These are phyloP conservation scores for Tremella fuciformis DNA, from an alignment of 768 basidiomycete species.

Conservation along the genomic window DNA sequence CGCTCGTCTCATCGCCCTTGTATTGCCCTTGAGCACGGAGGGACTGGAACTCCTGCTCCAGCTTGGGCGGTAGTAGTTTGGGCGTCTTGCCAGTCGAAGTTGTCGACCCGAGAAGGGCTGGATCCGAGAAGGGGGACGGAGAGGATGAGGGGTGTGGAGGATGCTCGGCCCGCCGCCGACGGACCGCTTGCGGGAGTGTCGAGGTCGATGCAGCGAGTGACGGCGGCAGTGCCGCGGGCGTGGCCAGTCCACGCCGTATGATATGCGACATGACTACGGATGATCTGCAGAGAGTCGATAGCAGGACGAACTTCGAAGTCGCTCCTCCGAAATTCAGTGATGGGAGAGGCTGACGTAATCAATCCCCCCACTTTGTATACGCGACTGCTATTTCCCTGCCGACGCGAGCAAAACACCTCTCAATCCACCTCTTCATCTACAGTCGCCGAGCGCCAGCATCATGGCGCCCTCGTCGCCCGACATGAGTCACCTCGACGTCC, in stretches of 20 bases:
- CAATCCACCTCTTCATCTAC: background rate
- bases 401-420: background rate
- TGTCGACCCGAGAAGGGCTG: conserved; percentile 11
- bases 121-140: conserved; percentile 27
- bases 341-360: conserved; percentile 1
- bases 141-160: conserved; percentile 17
- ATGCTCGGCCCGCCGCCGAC: conserved; percentile 29
- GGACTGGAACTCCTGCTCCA: conserved; percentile 38
- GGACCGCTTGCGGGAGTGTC: conserved; percentile 41
- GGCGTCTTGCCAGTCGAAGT: conserved; percentile 14
- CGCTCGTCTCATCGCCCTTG: conserved; percentile 29
- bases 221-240: conserved; percentile 18
- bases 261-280: conserved; percentile 27
- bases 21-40: conserved; percentile 23
- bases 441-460: background rate
- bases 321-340: background rate
- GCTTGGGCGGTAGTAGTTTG: conserved; percentile 22
- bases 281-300: background rate
- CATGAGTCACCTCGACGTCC: conserved; percentile 55
- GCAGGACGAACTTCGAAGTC: no score
- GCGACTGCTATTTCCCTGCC: conserved; percentile 6
- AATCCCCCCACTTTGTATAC: conserved; percentile 5
- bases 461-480: conserved; percentile 1
- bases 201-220: conserved; percentile 4
- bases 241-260: conserved; percentile 25